These are phyloP conservation scores for Lachnum nothofagi DNA, from an alignment of 2,329 filamentous ascomycete genomes.

Conservation along the genomic window DNA sequence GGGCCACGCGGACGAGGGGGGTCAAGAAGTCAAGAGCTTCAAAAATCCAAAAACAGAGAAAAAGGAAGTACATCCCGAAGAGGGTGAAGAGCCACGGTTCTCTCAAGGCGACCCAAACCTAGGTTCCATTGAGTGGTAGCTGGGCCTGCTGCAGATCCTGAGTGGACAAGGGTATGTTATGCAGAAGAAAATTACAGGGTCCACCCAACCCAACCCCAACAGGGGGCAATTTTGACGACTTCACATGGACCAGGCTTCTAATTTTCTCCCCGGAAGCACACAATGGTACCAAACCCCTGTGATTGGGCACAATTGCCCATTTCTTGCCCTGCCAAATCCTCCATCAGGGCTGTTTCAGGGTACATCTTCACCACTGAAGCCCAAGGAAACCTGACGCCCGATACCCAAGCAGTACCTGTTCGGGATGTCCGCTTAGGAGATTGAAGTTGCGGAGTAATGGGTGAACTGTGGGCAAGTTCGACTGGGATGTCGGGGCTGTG, in stretches of 20 bases:
- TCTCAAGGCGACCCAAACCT: too few relatives aligned
- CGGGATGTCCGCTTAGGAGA: too few relatives aligned
- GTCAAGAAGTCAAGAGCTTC: too few relatives aligned
- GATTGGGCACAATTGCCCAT: slow-evolving; percentile 6
- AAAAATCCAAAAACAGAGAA: too few relatives aligned
- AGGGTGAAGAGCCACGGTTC: too few relatives aligned
- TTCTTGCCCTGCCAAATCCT: background rate
- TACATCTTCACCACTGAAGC: background rate
- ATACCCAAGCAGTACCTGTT: too few relatives aligned
- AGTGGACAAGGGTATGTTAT: slow-evolving; percentile 4
- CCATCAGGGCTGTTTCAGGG: background rate
- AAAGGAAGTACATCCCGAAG: too few relatives aligned
- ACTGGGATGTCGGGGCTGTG: too few relatives aligned
- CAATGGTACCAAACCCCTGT: background rate
- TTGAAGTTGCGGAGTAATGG: too few relatives aligned
- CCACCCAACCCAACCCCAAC: too few relatives aligned
- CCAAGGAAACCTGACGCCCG: background rate
- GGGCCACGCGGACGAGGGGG: too few relatives aligned
- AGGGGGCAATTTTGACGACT: slow-evolving; percentile 5
- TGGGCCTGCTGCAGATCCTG: background rate
- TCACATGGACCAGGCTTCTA: slow-evolving; percentile 20
- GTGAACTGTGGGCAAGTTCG: too few relatives aligned
- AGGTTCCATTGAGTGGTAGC: background rate
- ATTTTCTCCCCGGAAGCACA: background rate
- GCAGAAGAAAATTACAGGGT: background rate